Base-by-base conservation (phyloP, 352 stramenopile genomes). In the Pseudoperonospora humuli region DNA sequence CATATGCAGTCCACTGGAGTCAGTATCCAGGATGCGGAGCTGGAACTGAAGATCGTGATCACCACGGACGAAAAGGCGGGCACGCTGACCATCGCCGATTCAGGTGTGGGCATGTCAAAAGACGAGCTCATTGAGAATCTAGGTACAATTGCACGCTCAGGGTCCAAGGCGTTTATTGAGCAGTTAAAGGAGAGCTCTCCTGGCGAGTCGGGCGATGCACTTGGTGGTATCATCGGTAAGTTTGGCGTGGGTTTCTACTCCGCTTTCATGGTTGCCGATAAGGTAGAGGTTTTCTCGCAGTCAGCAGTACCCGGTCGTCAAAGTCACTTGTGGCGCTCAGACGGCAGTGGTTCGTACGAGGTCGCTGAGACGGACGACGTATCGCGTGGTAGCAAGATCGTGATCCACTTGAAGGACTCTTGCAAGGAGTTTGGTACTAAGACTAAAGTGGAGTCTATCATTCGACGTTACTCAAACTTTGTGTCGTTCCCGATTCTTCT, bases 211-310 rank as follows among this genome's bases (percentile, higher is more conserved):
- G 67, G 74, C 2, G 79, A 91, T 52, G 84, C 86, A 3, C 60
- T 86, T 5, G 71, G 73, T 3, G 93, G 90, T 34, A 98, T 98
- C 52, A 99, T 99, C 53, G 97, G 97, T 27, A 97, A 99, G 65
- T 99, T 99, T 52, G 97, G 97, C 18, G 97, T 99, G 20, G 97
- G 97, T 11, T 99, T 99, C 59, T 99, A 99, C 74, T 98, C 93
- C 4, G 93, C 95, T 11, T 99, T 99, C 57, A 99, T 99, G 96
- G 96, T 99, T 1, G 89, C 89, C 17, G 87, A 98, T 50, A 87
- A 96, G 44, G 95, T 99, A 1, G 70, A 97, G 42, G 95, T 99
- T 7, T 81, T 81, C 38, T 88, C 84, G 41, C 65, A 89, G 48
- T 96, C 75, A 34, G 86, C 76, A 15, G 45, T 74, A 15, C 39